Evolutionary conservation across 1,139 yeast species (phyloP).

Genomic region (Yamadazyma friedrichii): DNA sequence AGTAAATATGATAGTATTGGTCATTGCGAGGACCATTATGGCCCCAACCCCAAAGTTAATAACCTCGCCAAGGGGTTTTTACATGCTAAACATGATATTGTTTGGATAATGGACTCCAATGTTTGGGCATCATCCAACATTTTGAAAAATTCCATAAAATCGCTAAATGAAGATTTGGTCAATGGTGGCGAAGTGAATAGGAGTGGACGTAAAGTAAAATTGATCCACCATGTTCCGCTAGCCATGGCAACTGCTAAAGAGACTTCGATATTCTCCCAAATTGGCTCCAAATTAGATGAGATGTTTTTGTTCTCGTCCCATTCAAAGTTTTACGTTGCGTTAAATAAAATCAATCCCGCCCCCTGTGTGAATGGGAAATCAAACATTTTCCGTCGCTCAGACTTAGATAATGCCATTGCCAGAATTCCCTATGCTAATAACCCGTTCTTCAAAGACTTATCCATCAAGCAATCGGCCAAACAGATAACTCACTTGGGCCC

Average conservation of each 20-base stretch:
- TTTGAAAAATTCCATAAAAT: slow-evolving; percentile 60
- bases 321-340: slow-evolving; percentile 77
- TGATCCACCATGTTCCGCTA: slow-evolving; percentile 80
- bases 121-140: slow-evolving; percentile 76
- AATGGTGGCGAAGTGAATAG: slow-evolving; percentile 36
- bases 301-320: slow-evolving; percentile 84
- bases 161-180: slow-evolving; percentile 48
- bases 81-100: slow-evolving; percentile 64
- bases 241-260: slow-evolving; percentile 43
- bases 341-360: slow-evolving; percentile 74
- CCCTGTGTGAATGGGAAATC: slow-evolving; percentile 96
- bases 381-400: slow-evolving; percentile 70
- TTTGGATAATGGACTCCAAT: slow-evolving; percentile 90
- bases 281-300: slow-evolving; percentile 80
- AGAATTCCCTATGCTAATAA: slow-evolving; percentile 23
- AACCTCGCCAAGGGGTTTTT: slow-evolving; percentile 77
- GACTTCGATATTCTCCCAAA: slow-evolving; percentile 21
- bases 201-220: slow-evolving; percentile 46
- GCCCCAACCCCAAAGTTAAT: slow-evolving; percentile 89
- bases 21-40: slow-evolving; percentile 47
- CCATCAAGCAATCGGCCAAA: slow-evolving; percentile 33
- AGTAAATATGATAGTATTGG: slow-evolving; percentile 35
- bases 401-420: slow-evolving; percentile 63
- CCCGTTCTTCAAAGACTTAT: slow-evolving; percentile 30
- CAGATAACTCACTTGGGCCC: slow-evolving; percentile 29